phyloP scores from a whole-genome alignment of 148 eudicot species.

The Chenopodium formosanum region DNA sequence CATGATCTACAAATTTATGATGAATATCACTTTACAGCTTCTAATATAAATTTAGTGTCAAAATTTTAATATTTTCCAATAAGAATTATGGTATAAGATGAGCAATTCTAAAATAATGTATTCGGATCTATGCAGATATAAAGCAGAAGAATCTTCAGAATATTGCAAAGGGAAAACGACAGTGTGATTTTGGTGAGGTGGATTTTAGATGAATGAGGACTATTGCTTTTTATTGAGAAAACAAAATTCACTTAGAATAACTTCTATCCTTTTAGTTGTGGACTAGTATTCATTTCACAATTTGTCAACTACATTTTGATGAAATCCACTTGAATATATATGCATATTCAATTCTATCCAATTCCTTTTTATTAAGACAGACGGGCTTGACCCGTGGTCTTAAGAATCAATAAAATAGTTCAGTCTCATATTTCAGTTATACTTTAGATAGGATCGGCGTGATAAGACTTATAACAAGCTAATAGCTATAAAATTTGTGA shows the following conservation, averaged over 20 bases:
- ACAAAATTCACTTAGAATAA: background rate
- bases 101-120: background rate
- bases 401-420: too few species aligned
- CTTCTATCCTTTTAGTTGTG: background rate
- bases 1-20: background rate
- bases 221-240: background rate
- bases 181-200: conserved; percentile 9
- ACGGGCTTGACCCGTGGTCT: too few species aligned
- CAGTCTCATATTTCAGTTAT: too few species aligned
- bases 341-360: too few species aligned
- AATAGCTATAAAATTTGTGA: too few species aligned
- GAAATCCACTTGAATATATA: too few species aligned
- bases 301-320: too few species aligned
- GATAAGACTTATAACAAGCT: too few species aligned
- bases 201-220: background rate
- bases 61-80: background rate
- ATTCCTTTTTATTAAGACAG: too few species aligned
- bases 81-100: background rate
- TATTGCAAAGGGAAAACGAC: conserved; percentile 21
- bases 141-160: conserved; percentile 7
- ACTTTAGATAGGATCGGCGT: too few species aligned
- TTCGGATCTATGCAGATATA: conserved; percentile 13
- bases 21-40: background rate
- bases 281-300: background rate
- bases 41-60: background rate